Evolutionary conservation across 1,284 basidiomycete species (phyloP).

Genomic region (Ustilago esculenta): DNA sequence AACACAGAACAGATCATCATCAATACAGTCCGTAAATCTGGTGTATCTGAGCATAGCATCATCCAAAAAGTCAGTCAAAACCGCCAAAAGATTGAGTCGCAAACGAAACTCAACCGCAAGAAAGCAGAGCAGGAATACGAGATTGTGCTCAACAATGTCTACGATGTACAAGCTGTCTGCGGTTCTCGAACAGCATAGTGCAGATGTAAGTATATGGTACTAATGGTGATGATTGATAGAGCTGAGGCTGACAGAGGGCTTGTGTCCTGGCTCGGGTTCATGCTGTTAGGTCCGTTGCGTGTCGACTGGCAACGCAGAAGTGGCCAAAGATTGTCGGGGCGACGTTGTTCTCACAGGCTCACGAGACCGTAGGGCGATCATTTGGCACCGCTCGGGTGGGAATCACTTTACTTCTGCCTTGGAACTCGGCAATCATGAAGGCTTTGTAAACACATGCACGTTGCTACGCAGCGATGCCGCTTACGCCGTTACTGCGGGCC

Average conservation of each 20-base stretch:
- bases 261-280: too few species aligned
- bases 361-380: slow-evolving; percentile 40
- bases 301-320: slow-evolving; percentile 25
- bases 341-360: slow-evolving; percentile 57
- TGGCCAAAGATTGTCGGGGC: slow-evolving; percentile 28
- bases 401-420: slow-evolving; percentile 40
- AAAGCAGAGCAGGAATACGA: too few species aligned
- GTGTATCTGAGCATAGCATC: too few species aligned
- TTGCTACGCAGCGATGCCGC: slow-evolving; percentile 12
- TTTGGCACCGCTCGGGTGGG: slow-evolving; percentile 44
- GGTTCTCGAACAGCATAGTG: slow-evolving; percentile 51
- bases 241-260: too few species aligned
- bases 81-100: too few species aligned
- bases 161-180: slow-evolving; percentile 48
- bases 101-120: too few species aligned
- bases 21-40: too few species aligned
- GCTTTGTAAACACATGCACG: slow-evolving; percentile 62
- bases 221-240: too few species aligned
- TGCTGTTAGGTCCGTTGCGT: too few species aligned
- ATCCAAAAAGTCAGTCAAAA: too few species aligned
- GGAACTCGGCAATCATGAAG: slow-evolving; percentile 52
- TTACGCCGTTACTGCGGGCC: slow-evolving; percentile 57
- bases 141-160: slow-evolving; percentile 9
- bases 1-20: too few species aligned
- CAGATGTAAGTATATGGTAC: too few species aligned